A percentile compares a stretch with the other conserved stretches of the same genome.
Conservation (phyloP, 2,329 filamentous ascomycete species). For the Fusarium azukiicola region DNA sequence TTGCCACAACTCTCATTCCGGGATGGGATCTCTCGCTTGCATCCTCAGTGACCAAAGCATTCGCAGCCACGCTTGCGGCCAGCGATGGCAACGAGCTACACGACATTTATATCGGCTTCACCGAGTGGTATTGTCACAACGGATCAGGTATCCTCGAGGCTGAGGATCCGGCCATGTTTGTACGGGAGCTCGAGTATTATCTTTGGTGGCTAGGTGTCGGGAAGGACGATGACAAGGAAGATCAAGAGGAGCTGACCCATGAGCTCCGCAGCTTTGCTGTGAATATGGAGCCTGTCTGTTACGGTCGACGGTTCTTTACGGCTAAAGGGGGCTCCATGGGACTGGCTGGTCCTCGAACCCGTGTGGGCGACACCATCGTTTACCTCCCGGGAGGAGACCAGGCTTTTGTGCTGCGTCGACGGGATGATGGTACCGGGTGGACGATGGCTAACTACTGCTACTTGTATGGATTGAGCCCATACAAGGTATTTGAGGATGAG, state of each 20-base stretch:
- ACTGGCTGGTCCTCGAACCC: background rate
- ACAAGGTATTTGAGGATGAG: conserved; percentile 17
- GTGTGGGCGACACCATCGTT: background rate
- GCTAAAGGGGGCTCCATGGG: conserved; percentile 32
- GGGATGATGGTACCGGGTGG: background rate
- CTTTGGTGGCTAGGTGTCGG: conserved; percentile 27
- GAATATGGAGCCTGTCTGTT: background rate
- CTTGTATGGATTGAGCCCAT: conserved; percentile 26
- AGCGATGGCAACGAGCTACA: rapidly evolving
- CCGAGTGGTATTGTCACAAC: conserved; percentile 36
- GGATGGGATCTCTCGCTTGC: background rate
- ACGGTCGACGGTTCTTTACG: conserved; percentile 28
- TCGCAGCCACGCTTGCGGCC: conserved; percentile 20
- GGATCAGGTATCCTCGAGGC: conserved; percentile 18
- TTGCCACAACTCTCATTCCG: background rate
- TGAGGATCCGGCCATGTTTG: background rate
- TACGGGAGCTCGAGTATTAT: conserved; percentile 33
- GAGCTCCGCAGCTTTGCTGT: background rate
- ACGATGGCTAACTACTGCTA: conserved; percentile 31
- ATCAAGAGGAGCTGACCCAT: background rate
- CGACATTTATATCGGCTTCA: background rate
- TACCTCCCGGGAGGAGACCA: conserved; percentile 26
- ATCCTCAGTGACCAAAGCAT: background rate
- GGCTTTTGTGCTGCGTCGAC: conserved; percentile 15
- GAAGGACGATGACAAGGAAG: background rate